Conservation (phyloP, 352 stramenopile genomes). For the Phytophthora ramorum region DNA sequence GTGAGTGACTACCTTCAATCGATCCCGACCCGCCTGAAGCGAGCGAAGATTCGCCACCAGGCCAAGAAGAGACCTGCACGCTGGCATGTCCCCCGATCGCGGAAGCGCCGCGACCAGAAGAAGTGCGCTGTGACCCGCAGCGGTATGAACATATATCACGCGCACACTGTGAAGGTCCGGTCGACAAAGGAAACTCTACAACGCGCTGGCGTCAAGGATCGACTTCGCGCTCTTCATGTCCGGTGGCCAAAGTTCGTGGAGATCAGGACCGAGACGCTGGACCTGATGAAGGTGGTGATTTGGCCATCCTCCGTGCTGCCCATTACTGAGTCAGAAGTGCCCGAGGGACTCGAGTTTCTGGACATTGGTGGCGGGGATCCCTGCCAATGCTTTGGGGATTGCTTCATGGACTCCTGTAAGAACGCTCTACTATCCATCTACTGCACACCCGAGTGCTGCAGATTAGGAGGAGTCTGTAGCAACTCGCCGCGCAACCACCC, state of each 20-base stretch:
- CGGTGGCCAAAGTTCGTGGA: no score
- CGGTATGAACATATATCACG: not conserved
- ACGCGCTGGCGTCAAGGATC: not conserved
- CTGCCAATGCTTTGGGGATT: not conserved
- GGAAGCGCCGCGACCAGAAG: slow-evolving; percentile 5
- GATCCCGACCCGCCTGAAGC: not conserved
- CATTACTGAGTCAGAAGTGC: not conserved
- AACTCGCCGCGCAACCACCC: slow-evolving; percentile 1
- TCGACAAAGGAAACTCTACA: not conserved
- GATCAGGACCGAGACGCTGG: no score
- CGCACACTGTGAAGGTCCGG: not conserved
- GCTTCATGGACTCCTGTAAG: not conserved
- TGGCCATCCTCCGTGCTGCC: no score
- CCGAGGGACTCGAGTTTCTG: not conserved
- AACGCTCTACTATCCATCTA: not conserved
- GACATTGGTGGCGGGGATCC: not conserved
- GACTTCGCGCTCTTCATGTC: no score
- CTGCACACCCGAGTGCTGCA: no score
- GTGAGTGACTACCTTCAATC: not conserved
- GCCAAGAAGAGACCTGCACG: not conserved
- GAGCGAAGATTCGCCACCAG: slow-evolving; percentile 6
- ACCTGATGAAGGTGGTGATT: no score
- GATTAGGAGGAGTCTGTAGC: not conserved
- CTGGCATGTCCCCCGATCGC: not conserved
- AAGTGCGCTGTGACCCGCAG: no score